These are phyloP conservation scores for Xylaria acuta DNA, from an alignment of 495 filamentous ascomycete genomes.

Conservation along the genomic window DNA sequence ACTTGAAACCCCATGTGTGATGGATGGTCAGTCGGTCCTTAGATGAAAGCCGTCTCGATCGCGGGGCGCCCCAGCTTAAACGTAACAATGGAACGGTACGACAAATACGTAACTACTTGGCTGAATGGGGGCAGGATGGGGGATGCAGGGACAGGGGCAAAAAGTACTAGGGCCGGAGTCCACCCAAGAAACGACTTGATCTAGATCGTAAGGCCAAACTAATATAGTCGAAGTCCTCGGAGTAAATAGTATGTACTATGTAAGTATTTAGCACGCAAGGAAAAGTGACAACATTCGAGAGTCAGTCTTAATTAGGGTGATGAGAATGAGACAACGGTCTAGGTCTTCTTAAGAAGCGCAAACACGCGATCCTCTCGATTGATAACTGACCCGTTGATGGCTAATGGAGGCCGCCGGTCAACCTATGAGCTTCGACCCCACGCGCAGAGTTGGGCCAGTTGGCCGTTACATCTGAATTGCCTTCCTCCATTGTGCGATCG, in stretches of 20 bases:
- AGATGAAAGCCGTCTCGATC: conserved; percentile 3
- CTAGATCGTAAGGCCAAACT: conserved; percentile 1
- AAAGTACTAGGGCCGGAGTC: conserved; percentile 9
- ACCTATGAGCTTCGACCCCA: conserved; percentile 15
- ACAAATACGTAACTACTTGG: conserved; percentile 17
- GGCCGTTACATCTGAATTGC: conserved; percentile 1
- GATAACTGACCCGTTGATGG: not conserved
- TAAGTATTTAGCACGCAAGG: not conserved
- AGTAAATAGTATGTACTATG: not conserved
- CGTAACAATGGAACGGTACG: conserved; percentile 11
- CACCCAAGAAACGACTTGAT: conserved; percentile 4
- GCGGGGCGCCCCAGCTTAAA: conserved; percentile 25
- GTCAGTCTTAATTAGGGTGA: not conserved
- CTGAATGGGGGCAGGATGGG: conserved; percentile 23
- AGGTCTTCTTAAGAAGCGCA: not conserved
- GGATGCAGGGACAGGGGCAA: conserved; percentile 20
- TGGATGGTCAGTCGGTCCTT: not conserved
- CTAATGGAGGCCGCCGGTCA: not conserved
- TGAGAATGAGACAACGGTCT: not conserved
- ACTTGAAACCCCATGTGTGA: not conserved
- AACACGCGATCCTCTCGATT: conserved; percentile 3
- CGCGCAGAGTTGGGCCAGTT: not conserved
- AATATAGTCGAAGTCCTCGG: not conserved
- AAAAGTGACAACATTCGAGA: not conserved
- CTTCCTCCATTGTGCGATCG: conserved; percentile 15